phyloP scores from a whole-genome alignment of 2,329 filamentous ascomycete genomes.

The Pyrenochaeta sp. region DNA sequence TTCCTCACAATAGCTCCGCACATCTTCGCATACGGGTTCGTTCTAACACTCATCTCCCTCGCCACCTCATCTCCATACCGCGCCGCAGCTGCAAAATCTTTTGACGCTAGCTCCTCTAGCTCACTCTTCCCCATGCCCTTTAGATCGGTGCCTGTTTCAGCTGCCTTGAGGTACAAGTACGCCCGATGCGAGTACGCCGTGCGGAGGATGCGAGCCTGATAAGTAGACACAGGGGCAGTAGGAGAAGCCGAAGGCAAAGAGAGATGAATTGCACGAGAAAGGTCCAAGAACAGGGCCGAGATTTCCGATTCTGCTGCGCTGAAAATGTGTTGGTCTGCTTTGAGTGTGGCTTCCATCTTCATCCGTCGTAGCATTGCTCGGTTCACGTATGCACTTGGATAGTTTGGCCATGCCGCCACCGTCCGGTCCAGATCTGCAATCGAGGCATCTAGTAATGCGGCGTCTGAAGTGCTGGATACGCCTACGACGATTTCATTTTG shows the following conservation, averaged over 20 bases:
- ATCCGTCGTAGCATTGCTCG: slow-evolving; percentile 72
- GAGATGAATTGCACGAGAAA: slow-evolving; percentile 64
- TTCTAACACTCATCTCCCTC: slow-evolving; percentile 65
- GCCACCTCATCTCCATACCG: slow-evolving; percentile 66
- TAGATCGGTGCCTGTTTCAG: slow-evolving; percentile 46
- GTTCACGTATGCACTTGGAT: slow-evolving; percentile 79
- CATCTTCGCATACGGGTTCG: slow-evolving; percentile 70
- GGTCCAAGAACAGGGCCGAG: slow-evolving; percentile 43
- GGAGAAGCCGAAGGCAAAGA: slow-evolving; percentile 52
- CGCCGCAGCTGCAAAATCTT: slow-evolving; percentile 64
- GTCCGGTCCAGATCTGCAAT: slow-evolving; percentile 60
- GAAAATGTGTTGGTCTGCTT: slow-evolving; percentile 22
- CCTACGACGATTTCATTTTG: slow-evolving; percentile 56
- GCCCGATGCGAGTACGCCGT: slow-evolving; percentile 76
- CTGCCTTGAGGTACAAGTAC: slow-evolving; percentile 52
- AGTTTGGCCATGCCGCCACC: slow-evolving; percentile 67
- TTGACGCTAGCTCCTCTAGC: slow-evolving; percentile 65
- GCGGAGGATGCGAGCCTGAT: slow-evolving; percentile 71
- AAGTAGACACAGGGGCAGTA: slow-evolving; percentile 64
- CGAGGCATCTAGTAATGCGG: slow-evolving; percentile 21
- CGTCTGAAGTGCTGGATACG: slow-evolving; percentile 23
- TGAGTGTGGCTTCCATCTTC: slow-evolving; percentile 55
- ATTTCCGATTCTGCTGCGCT: slow-evolving; percentile 14
- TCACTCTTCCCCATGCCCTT: slow-evolving; percentile 46
- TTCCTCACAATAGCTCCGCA: slow-evolving; percentile 69